A percentile compares a stretch with the other conserved stretches of the same genome.
Evolutionary conservation across 176 grass and related monocot genomes (phyloP).

Genomic region (Panicum miliaceum): DNA sequence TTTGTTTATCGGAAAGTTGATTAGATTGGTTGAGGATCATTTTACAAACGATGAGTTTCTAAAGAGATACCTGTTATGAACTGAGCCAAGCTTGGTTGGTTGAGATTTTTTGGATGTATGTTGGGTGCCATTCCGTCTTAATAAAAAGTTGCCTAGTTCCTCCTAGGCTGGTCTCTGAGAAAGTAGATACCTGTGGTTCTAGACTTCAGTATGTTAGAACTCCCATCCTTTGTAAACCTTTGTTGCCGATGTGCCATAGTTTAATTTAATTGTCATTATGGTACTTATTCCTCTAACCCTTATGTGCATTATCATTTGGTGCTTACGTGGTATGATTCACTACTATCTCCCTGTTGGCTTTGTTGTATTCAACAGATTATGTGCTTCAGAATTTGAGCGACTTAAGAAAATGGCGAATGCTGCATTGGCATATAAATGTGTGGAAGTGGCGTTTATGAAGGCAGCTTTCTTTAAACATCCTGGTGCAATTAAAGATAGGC

Average conservation of each 20-base stretch:
- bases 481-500: conserved; percentile 67
- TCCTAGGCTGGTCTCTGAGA: neutral
- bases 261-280: conserved; percentile 27
- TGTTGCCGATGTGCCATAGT: neutral
- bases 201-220: conserved; percentile 8
- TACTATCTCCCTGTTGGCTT: conserved; percentile 38
- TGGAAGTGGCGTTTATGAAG: conserved; percentile 95
- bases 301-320: conserved; percentile 19
- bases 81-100: neutral
- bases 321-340: conserved; percentile 24
- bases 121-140: neutral
- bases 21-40: conserved; percentile 16
- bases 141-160: conserved; percentile 1
- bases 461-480: conserved; percentile 84
- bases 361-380: conserved; percentile 64
- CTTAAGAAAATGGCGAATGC: conserved; percentile 84
- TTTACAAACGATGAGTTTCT: neutral
- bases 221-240: neutral
- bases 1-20: neutral
- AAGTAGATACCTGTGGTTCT: conserved; percentile 10
- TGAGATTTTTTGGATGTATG: neutral
- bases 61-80: neutral
- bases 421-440: conserved; percentile 93
- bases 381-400: conserved; percentile 77
- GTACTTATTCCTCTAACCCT: neutral